Evolutionary conservation across 2,329 filamentous ascomycete genomes (phyloP).

Genomic region (Colletotrichum tofieldiae): DNA sequence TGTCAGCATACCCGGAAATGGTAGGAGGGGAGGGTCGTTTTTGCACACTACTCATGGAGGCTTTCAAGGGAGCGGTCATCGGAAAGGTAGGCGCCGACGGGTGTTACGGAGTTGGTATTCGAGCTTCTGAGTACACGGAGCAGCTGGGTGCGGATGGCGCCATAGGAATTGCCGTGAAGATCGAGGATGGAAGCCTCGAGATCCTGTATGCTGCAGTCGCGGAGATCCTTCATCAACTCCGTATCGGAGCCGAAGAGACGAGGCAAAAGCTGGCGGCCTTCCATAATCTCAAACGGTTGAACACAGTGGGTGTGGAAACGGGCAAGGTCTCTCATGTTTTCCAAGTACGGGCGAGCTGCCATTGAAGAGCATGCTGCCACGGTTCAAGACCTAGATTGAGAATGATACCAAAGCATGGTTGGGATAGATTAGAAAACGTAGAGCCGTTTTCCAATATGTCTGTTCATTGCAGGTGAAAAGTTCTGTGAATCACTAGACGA

Average conservation of each 20-base stretch:
- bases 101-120: constrained; percentile 62
- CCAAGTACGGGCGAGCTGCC: constrained; percentile 8
- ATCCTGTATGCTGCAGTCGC: constrained; percentile 60
- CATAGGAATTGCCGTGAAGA: constrained; percentile 63
- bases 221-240: constrained; percentile 61
- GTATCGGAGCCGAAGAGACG: constrained; percentile 53
- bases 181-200: constrained; percentile 63
- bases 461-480: neutral
- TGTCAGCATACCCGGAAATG: constrained; percentile 59
- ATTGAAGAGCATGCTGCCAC: neutral
- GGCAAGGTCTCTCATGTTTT: constrained; percentile 47
- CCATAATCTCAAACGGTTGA: constrained; percentile 53
- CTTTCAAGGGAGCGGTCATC: constrained; percentile 55
- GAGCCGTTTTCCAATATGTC: neutral
- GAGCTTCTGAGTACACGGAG: constrained; percentile 55
- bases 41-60: constrained; percentile 61
- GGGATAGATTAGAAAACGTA: too few relatives aligned
- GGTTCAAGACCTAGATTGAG: neutral
- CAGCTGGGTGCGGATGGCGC: constrained; percentile 54
- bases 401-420: too few relatives aligned
- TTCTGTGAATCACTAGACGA: neutral
- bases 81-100: constrained; percentile 66
- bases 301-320: constrained; percentile 57
- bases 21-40: constrained; percentile 63
- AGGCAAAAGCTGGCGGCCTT: constrained; percentile 51